phyloP scores from a whole-genome alignment of 176 grass and related monocot species.

The Aegilops longissima region DNA sequence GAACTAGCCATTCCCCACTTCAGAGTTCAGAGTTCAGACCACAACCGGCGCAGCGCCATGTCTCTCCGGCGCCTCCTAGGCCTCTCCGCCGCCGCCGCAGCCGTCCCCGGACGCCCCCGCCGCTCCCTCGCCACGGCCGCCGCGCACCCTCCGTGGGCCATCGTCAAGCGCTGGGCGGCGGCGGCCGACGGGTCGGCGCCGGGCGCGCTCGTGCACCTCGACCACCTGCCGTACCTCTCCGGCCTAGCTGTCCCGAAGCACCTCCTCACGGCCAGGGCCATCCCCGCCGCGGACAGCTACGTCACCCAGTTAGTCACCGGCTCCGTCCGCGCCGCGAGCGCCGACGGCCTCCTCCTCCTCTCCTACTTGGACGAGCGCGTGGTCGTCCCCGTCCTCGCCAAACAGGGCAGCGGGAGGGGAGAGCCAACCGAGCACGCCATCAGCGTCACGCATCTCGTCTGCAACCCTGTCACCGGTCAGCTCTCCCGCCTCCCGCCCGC shows the following conservation, averaged over 20 bases:
- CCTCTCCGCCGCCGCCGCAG: neutral
- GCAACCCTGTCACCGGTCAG: neutral
- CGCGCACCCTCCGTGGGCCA: neutral
- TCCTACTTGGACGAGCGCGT: neutral
- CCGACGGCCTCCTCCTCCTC: neutral
- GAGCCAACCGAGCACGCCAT: neutral
- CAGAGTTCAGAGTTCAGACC: too few species aligned
- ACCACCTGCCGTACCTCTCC: neutral
- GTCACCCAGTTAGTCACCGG: neutral
- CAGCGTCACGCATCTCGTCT: neutral
- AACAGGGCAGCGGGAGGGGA: neutral
- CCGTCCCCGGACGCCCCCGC: neutral
- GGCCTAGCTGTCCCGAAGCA: neutral
- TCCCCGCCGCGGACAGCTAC: neutral
- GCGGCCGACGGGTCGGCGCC: neutral
- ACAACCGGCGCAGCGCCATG: neutral
- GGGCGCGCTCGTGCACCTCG: neutral
- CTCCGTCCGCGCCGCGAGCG: neutral
- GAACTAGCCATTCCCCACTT: neutral
- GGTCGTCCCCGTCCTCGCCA: neutral
- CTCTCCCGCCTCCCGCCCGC: neutral
- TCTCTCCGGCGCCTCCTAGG: neutral
- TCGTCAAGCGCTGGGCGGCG: neutral
- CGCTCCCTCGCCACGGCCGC: neutral
- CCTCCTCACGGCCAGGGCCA: neutral